A percentile compares a stretch with the other conserved stretches of the same genome.
These are phyloP conservation scores for Pulveroboletus sp. DNA, from an alignment of 768 basidiomycete genomes.

Conservation along the genomic window DNA sequence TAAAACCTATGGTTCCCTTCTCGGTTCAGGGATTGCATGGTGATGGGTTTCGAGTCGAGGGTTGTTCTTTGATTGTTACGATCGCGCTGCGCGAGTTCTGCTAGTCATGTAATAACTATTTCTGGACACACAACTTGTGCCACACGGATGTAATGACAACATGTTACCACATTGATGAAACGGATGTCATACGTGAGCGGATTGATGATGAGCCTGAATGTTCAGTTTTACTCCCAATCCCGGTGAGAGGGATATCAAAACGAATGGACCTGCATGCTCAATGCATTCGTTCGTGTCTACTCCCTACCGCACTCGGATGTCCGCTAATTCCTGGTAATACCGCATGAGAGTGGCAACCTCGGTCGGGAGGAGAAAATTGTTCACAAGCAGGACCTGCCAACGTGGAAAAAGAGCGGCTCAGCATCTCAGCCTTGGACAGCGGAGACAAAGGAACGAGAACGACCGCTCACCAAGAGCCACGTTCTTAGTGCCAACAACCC, in stretches of 20 bases:
- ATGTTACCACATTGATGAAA: too few relatives aligned
- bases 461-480: constrained; percentile 51
- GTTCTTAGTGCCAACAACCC: constrained; percentile 61
- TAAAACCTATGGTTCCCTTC: too few relatives aligned
- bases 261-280: not conserved
- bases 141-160: too few relatives aligned
- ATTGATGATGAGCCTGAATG: too few relatives aligned
- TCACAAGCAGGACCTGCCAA: constrained; percentile 49
- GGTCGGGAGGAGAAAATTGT: constrained; percentile 47
- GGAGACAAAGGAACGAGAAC: too few relatives aligned
- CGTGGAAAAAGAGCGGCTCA: not conserved
- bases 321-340: constrained; percentile 53
- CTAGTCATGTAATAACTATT: too few relatives aligned
- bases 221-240: too few relatives aligned
- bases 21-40: too few relatives aligned
- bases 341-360: constrained; percentile 50
- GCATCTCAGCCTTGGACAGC: not conserved
- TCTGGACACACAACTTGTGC: too few relatives aligned
- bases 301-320: constrained; percentile 37
- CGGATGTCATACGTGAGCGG: too few relatives aligned
- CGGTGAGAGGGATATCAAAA: too few relatives aligned
- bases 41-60: not conserved
- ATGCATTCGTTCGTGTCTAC: not conserved
- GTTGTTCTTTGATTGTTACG: not conserved
- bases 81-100: too few relatives aligned